A percentile compares a stretch with the other conserved stretches of the same genome.
phyloP scores from a whole-genome alignment of 768 basidiomycete genomes.

The Amanita pseudoporphyria region DNA sequence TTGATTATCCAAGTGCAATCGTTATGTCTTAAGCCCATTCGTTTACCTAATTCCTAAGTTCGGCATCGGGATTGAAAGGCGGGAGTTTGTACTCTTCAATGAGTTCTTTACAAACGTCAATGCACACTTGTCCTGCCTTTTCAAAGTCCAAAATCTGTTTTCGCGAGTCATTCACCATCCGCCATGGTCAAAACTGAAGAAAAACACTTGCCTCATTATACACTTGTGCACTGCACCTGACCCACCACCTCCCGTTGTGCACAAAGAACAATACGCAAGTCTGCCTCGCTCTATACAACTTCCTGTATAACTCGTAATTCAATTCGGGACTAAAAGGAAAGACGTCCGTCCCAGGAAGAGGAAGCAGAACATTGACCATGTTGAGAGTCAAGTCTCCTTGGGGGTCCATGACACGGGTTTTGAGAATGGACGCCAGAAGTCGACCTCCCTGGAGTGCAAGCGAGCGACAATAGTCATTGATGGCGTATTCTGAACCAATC shows the following conservation, averaged over 20 bases:
- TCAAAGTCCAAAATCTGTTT: constrained; percentile 33
- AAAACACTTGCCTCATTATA: constrained; percentile 25
- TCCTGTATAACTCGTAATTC: constrained; percentile 16
- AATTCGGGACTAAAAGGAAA: constrained; percentile 14
- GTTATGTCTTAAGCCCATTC: too few relatives aligned
- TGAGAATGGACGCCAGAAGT: constrained; percentile 46
- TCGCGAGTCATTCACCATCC: neutral
- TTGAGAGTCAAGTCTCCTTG: constrained; percentile 49
- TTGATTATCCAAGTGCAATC: too few relatives aligned
- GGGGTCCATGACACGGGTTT: constrained; percentile 51
- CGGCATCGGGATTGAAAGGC: too few relatives aligned
- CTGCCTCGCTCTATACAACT: constrained; percentile 21
- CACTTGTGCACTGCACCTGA: constrained; percentile 29
- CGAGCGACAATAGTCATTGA: constrained; percentile 59
- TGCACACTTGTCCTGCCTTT: constrained; percentile 26
- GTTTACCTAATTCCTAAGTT: neutral
- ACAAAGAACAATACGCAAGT: constrained; percentile 23
- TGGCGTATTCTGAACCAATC: constrained; percentile 68
- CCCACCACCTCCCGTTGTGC: constrained; percentile 31
- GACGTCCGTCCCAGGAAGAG: constrained; percentile 15
- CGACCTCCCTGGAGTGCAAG: constrained; percentile 63
- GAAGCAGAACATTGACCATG: constrained; percentile 45
- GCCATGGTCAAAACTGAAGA: neutral
- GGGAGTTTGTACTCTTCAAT: constrained; percentile 5
- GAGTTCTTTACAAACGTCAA: constrained; percentile 26